phyloP scores from a whole-genome alignment of 371 early-diverging fungal genomes.

The Amoeboradix gromovi region DNA sequence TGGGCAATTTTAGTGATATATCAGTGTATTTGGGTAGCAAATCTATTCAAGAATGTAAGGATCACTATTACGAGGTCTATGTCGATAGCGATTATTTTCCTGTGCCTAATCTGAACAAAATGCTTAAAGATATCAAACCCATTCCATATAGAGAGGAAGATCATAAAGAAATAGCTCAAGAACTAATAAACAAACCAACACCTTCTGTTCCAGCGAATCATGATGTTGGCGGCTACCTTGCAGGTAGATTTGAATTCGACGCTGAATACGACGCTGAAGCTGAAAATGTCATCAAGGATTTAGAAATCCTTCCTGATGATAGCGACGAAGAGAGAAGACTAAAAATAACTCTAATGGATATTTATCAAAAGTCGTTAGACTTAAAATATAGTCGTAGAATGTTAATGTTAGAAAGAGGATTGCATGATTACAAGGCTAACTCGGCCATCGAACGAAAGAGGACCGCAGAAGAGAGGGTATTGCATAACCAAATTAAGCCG shows the following conservation, averaged over 20 bases:
- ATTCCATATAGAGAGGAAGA: constrained; percentile 3
- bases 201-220: constrained; percentile 62
- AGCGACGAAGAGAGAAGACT: constrained; percentile 21
- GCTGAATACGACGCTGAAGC: constrained; percentile 85
- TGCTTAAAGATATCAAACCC: not conserved
- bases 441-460: constrained; percentile 44
- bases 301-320: constrained; percentile 44
- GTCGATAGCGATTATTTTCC: constrained; percentile 42
- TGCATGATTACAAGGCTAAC: constrained; percentile 53
- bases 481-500: constrained; percentile 41
- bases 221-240: constrained; percentile 88
- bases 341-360: constrained; percentile 62
- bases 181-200: constrained; percentile 8
- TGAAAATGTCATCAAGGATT: constrained; percentile 67
- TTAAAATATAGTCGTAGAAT: constrained; percentile 51
- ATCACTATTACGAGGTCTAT: constrained; percentile 65
- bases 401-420: constrained; percentile 51
- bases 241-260: constrained; percentile 88
- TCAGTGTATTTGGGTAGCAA: constrained; percentile 74
- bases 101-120: constrained; percentile 15
- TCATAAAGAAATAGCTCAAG: constrained; percentile 2
- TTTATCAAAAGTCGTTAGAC: constrained; percentile 62
- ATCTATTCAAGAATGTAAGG: constrained; percentile 50
- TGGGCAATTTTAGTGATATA: constrained; percentile 91
- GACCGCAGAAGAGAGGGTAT: constrained; percentile 48